phyloP scores from a whole-genome alignment of 768 basidiomycete genomes.

The Hydnum rufescens region DNA sequence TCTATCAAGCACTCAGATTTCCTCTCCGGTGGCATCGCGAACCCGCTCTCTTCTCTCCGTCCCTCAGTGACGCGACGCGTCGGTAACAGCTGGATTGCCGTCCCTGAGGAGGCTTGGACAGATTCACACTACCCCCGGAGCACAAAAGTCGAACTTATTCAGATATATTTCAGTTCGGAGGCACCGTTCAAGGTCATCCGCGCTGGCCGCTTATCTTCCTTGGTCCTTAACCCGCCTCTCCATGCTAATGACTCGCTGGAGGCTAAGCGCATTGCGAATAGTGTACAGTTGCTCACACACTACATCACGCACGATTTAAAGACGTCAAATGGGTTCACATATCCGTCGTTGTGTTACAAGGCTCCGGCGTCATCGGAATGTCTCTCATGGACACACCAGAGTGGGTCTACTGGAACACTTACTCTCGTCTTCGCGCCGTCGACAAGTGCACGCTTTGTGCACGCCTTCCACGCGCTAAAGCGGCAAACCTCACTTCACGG shows the following conservation, averaged over 20 bases:
- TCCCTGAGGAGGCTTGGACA: slow-evolving; percentile 33
- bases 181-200: slow-evolving; percentile 1
- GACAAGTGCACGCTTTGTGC: not conserved
- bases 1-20: slow-evolving; percentile 80
- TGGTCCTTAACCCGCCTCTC: slow-evolving; percentile 8
- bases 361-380: slow-evolving; percentile 18
- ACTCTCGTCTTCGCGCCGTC: slow-evolving; percentile 32
- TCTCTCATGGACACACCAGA: slow-evolving; percentile 21
- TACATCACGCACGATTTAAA: slow-evolving; percentile 26
- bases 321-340: slow-evolving; percentile 25
- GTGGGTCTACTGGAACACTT: slow-evolving; percentile 24
- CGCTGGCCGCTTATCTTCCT: slow-evolving; percentile 15
- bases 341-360: slow-evolving; percentile 31
- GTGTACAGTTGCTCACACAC: slow-evolving; percentile 9
- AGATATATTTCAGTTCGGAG: slow-evolving; percentile 42
- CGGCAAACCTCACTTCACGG: slow-evolving; percentile 12
- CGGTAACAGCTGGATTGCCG: slow-evolving; percentile 37
- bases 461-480: slow-evolving; percentile 12
- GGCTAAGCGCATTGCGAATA: not conserved
- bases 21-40: slow-evolving; percentile 25
- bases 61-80: slow-evolving; percentile 37
- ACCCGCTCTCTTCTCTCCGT: slow-evolving; percentile 19
- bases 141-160: slow-evolving; percentile 45
- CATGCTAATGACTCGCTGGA: not conserved
- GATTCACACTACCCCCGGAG: slow-evolving; percentile 15